Conservation (phyloP, 257 asterid species). For the Henckelia pumila region DNA sequence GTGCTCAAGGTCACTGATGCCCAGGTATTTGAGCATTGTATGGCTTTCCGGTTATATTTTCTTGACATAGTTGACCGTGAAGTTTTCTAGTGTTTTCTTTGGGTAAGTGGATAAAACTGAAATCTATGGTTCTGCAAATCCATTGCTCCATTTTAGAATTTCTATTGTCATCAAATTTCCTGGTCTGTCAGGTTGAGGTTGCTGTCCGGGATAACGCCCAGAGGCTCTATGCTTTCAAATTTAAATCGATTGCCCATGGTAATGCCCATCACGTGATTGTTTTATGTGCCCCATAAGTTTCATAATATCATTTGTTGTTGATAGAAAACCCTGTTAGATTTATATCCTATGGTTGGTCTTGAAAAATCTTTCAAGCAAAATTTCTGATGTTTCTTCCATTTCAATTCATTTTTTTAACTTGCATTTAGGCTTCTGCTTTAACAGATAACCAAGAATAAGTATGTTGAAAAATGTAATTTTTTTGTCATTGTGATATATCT, state of each 20-base stretch:
- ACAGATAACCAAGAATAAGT: constrained; percentile 11
- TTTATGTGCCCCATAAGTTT: not conserved
- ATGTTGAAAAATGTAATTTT: constrained; percentile 6
- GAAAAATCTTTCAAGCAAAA: not conserved
- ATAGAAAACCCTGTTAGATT: not conserved
- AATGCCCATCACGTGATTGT: constrained; percentile 19
- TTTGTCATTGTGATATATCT: constrained; percentile 1
- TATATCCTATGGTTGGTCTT: constrained; percentile 17
- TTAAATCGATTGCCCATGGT: constrained; percentile 72
- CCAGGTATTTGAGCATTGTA: constrained; percentile 55
- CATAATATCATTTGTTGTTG: constrained; percentile 14
- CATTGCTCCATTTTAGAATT: constrained; percentile 4
- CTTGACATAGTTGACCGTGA: not conserved
- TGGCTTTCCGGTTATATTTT: constrained; percentile 9
- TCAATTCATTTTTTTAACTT: constrained; percentile 7
- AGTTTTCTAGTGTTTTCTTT: not conserved
- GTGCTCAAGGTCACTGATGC: constrained; percentile 87
- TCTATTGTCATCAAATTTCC: constrained; percentile 13
- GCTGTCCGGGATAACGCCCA: constrained; percentile 94
- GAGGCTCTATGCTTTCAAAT: constrained; percentile 70
- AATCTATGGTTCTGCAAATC: not conserved
- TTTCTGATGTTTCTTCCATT: not conserved
- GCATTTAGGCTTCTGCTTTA: constrained; percentile 13
- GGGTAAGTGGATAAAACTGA: constrained; percentile 10
- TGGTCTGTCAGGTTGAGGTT: constrained; percentile 74